phyloP scores from a whole-genome alignment of 306 rosid genomes.

The Cicer chorassanicum region DNA sequence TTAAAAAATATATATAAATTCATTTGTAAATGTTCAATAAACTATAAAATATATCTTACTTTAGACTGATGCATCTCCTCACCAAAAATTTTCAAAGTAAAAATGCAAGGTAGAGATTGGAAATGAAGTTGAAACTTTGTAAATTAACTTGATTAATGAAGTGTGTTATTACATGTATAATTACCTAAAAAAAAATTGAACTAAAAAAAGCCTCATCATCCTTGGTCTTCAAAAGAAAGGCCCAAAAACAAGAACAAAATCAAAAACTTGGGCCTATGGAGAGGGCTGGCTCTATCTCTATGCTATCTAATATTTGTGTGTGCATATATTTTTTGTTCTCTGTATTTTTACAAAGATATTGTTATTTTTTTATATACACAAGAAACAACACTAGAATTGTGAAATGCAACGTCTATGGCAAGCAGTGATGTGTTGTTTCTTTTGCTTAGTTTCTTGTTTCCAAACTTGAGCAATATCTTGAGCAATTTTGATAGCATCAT shows the following conservation, averaged over 20 bases:
- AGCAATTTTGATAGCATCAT: slow-evolving; percentile 78
- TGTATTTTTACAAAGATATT: slow-evolving; percentile 45
- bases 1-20: no score
- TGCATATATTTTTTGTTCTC: neutral
- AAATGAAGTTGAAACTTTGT: slow-evolving; percentile 37
- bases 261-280: slow-evolving; percentile 65
- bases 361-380: slow-evolving; percentile 37
- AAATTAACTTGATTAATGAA: slow-evolving; percentile 43
- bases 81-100: neutral
- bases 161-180: slow-evolving; percentile 53
- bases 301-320: slow-evolving; percentile 43
- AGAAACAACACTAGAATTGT: slow-evolving; percentile 55
- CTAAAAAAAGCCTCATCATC: slow-evolving; percentile 72
- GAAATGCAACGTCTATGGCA: slow-evolving; percentile 87
- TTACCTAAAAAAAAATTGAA: neutral
- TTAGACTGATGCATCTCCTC: no score
- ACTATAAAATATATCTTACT: no score
- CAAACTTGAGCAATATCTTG: slow-evolving; percentile 77
- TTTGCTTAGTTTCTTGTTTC: slow-evolving; percentile 73
- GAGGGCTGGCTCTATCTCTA: slow-evolving; percentile 65
- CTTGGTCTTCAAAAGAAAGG: slow-evolving; percentile 53
- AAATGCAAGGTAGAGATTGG: neutral
- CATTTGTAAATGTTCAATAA: no score
- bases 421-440: slow-evolving; percentile 60
- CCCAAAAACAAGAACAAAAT: slow-evolving; percentile 56